Percentiles rank a stretch among this genome's conserved stretches.
phyloP scores from a whole-genome alignment of 306 rosid genomes.

The Quillaja saponaria region DNA sequence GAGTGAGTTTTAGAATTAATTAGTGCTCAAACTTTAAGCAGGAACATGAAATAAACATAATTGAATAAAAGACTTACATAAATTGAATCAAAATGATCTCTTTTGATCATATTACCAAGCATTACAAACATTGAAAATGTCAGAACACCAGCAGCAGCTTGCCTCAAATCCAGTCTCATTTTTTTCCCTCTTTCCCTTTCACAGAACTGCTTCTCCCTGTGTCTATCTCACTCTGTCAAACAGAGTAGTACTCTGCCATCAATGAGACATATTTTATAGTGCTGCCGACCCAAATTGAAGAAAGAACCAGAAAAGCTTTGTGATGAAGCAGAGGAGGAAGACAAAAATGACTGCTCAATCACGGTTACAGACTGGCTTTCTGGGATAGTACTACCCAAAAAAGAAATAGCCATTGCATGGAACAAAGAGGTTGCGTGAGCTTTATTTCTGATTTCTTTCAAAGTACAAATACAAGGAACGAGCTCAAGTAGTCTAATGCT shows the following conservation, averaged over 20 bases:
- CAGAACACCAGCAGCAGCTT: slow-evolving; percentile 41
- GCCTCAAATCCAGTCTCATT: slow-evolving; percentile 44
- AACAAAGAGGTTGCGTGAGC: background rate
- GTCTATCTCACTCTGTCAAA: background rate
- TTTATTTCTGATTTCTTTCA: no score
- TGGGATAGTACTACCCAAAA: slow-evolving; percentile 20
- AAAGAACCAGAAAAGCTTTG: slow-evolving; percentile 10
- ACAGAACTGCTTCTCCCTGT: background rate
- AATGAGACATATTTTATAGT: slow-evolving; percentile 4
- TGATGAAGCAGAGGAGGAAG: background rate
- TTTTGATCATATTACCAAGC: slow-evolving; percentile 51
- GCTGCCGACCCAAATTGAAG: slow-evolving; percentile 32
- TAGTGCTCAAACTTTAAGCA: background rate
- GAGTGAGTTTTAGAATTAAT: no score
- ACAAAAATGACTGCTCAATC: slow-evolving; percentile 23
- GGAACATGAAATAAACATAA: background rate
- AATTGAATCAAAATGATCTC: slow-evolving; percentile 39
- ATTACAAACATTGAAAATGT: slow-evolving; percentile 51
- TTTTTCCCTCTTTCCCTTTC: background rate
- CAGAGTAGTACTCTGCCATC: background rate
- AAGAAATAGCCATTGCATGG: slow-evolving; percentile 17
- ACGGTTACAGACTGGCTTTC: slow-evolving; percentile 2
- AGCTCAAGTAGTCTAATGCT: no score
- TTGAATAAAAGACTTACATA: slow-evolving; percentile 26
- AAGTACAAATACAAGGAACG: no score